These are phyloP conservation scores for Diddensiella santjacobensis DNA, from an alignment of 805 yeast species.

Conservation along the genomic window DNA sequence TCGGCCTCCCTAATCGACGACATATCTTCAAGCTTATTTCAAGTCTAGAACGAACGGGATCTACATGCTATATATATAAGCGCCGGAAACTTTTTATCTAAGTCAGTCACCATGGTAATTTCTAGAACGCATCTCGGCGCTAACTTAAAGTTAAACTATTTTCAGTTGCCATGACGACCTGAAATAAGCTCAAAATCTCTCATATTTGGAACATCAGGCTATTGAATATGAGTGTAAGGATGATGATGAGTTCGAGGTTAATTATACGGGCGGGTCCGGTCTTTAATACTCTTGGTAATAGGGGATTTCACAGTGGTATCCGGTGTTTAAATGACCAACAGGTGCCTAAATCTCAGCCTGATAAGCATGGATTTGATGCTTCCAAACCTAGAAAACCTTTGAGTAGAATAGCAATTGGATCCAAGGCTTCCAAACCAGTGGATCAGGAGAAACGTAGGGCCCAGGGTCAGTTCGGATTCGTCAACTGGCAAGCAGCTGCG, in stretches of 20 bases:
- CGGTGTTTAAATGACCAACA: background rate
- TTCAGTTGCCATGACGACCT: too few relatives aligned
- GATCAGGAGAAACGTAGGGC: slow-evolving; percentile 30
- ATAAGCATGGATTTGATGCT: slow-evolving; percentile 27
- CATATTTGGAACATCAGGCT: too few relatives aligned
- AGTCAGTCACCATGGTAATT: too few relatives aligned
- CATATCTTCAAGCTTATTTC: too few relatives aligned
- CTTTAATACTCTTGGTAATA: background rate
- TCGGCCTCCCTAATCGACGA: slow-evolving; percentile 13
- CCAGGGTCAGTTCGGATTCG: slow-evolving; percentile 38
- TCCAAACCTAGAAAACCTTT: slow-evolving; percentile 54
- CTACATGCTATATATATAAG: too few relatives aligned
- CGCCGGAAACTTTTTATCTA: too few relatives aligned
- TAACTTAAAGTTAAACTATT: too few relatives aligned
- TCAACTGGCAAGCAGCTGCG: slow-evolving; percentile 80
- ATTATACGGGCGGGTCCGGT: background rate
- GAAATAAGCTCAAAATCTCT: too few relatives aligned
- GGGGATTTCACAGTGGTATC: background rate
- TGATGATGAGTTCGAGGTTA: background rate
- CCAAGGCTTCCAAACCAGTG: slow-evolving; percentile 22
- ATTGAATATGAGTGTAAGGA: too few relatives aligned
- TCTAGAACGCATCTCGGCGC: too few relatives aligned
- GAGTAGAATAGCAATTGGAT: slow-evolving; percentile 78
- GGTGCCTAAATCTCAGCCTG: slow-evolving; percentile 20
- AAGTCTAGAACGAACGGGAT: too few relatives aligned